Evolutionary conservation across 2,329 filamentous ascomycete genomes (phyloP), one percentile per base, ranked within the genome.

Genomic region (Hymenotorrendiella dingleyae): DNA sequence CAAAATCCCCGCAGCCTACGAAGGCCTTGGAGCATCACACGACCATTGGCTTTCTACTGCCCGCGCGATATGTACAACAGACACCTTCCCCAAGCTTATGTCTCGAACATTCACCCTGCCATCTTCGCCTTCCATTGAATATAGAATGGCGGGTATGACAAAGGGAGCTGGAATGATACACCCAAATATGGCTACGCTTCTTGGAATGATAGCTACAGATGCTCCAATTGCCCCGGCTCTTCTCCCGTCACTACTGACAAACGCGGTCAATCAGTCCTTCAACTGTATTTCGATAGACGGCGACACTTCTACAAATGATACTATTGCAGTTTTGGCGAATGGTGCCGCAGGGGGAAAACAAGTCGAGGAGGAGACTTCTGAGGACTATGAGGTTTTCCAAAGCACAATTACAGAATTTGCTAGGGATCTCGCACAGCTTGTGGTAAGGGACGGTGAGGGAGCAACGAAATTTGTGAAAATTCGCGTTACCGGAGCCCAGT

Each of bases 141-240:
- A 95, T 68, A 76, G 78, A 55, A 84, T 98, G 37, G 89, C 87
- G 10, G 93, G 93, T 55, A 94, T 94, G 80, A 94, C 91, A 59
- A 98, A 98, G 70, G 93, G 93, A 44, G 93, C 93, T 4, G 93
- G 93, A 60, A 98, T 98, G 93, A 95, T 98, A 64, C 90, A 96
- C 62, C 93, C 93, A 36, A 97, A 98, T 71, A 95, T 98, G 90
- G 93, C 89, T 22, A 98, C 93, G 1, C 77, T 97, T 24, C 80
- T 98, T 26, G 89, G 87, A 41, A 84, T 97, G 48, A 76, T 97
- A 58, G 89, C 87, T 58, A 98, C 93, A 11, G 93, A 98, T 57
- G 91, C 84, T 1, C 85, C 89, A 22, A 78, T 97, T 57, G 73
- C 80, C 0, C 72, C 85, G 3, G 61, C 66, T 1, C 74, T 84